Evolutionary conservation across 1,139 yeast genomes (phyloP), one percentile per base, ranked within the genome.

Genomic region (Sugiyamaella paludigena): DNA sequence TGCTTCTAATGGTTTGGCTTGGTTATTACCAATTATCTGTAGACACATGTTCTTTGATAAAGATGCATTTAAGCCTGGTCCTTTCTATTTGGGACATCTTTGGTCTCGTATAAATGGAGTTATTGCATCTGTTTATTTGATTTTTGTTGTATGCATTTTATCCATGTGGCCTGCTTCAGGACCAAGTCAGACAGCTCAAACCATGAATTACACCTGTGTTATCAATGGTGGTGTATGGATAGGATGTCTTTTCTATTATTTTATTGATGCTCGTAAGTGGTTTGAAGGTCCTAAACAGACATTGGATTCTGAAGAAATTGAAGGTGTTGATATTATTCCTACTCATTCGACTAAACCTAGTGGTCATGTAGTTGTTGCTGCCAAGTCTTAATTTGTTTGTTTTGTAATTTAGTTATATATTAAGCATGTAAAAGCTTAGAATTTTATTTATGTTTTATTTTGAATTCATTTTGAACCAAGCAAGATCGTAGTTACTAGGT

Each of bases 221-320:
- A 84, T 81, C 11, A 81, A 74, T 61, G 81, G 78, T 55, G 84
- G 83, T 2, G 80, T 84, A 1, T 70, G 81, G 77, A 57, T 77
- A 24, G 58, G 81, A 26, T 74, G 77, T 3, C 60, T 74, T 33
- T 58, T 73, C 1, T 81, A 81, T 77, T 82, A 69, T 59, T 63
- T 64, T 40, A 66, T 76, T n/a, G 77, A 75, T 56, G 87, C 85
- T 24, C 77, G 74, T 54, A 80, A 77, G 58, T 75, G 83, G 78
- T 82, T 80, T 66, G 65, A 66, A 29, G 87, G 87, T n/a, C 87
- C 87, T 29, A 77, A 71, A 63, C 72, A 77, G 54, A 80, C 81
- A 57, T 63, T 80, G 58, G 78, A 74, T n/a, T 43, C 48, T 16
- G 58, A 55, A 36, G 53, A 59, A 26, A 47, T 60, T 30, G 60